Evolutionary conservation across 345 rosid genomes (phyloP), one percentile per base, ranked within the genome.

Genomic region (Pelargonium nanum): DNA sequence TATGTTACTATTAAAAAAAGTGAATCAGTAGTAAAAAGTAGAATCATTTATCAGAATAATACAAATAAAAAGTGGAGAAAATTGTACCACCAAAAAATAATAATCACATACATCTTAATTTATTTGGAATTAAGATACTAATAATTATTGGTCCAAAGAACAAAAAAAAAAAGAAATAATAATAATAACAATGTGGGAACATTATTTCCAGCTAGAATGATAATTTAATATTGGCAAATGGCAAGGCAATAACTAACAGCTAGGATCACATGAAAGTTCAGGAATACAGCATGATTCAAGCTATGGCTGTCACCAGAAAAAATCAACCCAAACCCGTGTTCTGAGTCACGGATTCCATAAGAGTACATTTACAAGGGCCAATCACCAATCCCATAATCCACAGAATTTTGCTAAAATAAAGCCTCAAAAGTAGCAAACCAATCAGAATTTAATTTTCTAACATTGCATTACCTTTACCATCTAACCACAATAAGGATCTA

Each of bases 191-290:
- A 26, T 7, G 2, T 22, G 22, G 40, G 54, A 55, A 26, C 62
- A 32, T 32, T 7, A 32, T 53, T 63, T 61, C 69, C 59, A 53
- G 67, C 64, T 19, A 25, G 55, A 40, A 55, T 57, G 23, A 26
- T 57, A 24, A 16, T 24, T 62, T 12, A 10, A 40, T 40, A 12
- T 8, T 40, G 48, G 48, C 48, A 40, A n/a, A n/a, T 6, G 40
- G 40, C 40, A 30, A 60, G 54, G 67, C 56, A 74, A 56, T 64
- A 65, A 68, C 53, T 55, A 74, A 67, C 70, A 75, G 77, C 68
- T 77, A 77, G 74, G 73, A 75, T 82, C 83, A 82, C 81, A 78
- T 76, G 82, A 83, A 79, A 82, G 83, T 65, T 69, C 60, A 66
- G 59, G 68, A 63, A 66, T 56, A 63, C 78, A 77, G 25, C 62